Conservation (phyloP, 2,329 filamentous ascomycete genomes). For the Clarireedia sp. region DNA sequence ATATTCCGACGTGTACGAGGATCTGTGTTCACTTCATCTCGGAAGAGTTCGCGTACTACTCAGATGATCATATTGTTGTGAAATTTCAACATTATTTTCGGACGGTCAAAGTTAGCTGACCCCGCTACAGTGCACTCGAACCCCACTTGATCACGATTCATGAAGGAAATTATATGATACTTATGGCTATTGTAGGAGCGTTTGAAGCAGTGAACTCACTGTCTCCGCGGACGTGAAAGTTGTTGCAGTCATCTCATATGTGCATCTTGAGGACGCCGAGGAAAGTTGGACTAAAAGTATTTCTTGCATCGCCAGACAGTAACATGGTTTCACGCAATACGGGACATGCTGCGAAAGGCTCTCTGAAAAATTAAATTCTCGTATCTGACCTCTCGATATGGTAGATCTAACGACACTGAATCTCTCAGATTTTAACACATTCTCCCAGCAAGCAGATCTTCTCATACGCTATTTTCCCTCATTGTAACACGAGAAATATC, state of each 20-base stretch:
- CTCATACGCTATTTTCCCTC: slow-evolving; percentile 10
- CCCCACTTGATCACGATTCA: slow-evolving; percentile 3
- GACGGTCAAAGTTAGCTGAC: neutral
- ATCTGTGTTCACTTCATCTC: slow-evolving; percentile 6
- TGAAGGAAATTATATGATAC: neutral
- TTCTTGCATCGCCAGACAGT: neutral
- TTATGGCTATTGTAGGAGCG: no score
- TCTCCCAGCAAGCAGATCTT: slow-evolving; percentile 7
- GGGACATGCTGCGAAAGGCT: neutral
- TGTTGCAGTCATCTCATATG: neutral
- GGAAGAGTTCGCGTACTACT: slow-evolving; percentile 7
- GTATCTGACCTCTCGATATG: neutral
- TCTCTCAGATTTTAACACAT: slow-evolving; percentile 3
- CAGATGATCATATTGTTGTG: neutral
- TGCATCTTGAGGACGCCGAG: neutral
- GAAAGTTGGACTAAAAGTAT: neutral
- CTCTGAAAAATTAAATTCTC: slow-evolving; percentile 5
- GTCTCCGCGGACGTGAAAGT: neutral
- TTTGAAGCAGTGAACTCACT: no score
- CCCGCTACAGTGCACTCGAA: neutral
- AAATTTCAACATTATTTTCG: slow-evolving; percentile 6
- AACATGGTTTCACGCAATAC: neutral
- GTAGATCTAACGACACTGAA: slow-evolving; percentile 2
- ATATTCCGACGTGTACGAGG: neutral
- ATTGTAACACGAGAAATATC: slow-evolving; percentile 9